These are phyloP conservation scores for Crithidia expoeki DNA, from an alignment of 208 protist species.

Conservation along the genomic window DNA sequence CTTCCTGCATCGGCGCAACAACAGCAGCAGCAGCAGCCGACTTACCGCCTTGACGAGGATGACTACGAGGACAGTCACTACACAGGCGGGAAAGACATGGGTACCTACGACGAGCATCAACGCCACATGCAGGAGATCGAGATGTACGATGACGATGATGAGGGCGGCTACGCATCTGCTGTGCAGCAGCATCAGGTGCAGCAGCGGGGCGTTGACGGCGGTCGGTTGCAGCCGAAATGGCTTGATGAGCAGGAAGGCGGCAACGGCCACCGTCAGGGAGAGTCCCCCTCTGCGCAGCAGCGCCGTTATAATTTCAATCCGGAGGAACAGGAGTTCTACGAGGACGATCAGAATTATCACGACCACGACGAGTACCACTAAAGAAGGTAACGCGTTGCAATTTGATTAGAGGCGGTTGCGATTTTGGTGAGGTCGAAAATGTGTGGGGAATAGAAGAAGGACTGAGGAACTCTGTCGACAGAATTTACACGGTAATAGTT, in stretches of 20 bases:
- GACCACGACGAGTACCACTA: not conserved
- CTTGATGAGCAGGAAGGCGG: slow-evolving; percentile 4
- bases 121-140: slow-evolving; percentile 26
- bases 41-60: slow-evolving; percentile 15
- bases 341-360: not conserved
- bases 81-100: not conserved
- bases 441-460: no score
- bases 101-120: not conserved
- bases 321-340: slow-evolving; percentile 13
- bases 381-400: not conserved
- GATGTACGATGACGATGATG: slow-evolving; percentile 26
- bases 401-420: not conserved
- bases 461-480: no score
- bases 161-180: not conserved
- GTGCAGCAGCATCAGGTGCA: slow-evolving; percentile 5
- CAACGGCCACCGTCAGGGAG: not conserved
- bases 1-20: no score
- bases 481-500: no score
- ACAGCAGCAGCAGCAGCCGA: no score
- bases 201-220: not conserved
- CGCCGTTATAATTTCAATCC: slow-evolving; percentile 20
- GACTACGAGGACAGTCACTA: slow-evolving; percentile 26
- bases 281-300: slow-evolving; percentile 4
- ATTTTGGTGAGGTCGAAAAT: no score
- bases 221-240: slow-evolving; percentile 15